Evolutionary conservation across 495 filamentous ascomycete genomes (phyloP), one percentile per base, ranked within the genome.

Genomic region (Podospora comata): DNA sequence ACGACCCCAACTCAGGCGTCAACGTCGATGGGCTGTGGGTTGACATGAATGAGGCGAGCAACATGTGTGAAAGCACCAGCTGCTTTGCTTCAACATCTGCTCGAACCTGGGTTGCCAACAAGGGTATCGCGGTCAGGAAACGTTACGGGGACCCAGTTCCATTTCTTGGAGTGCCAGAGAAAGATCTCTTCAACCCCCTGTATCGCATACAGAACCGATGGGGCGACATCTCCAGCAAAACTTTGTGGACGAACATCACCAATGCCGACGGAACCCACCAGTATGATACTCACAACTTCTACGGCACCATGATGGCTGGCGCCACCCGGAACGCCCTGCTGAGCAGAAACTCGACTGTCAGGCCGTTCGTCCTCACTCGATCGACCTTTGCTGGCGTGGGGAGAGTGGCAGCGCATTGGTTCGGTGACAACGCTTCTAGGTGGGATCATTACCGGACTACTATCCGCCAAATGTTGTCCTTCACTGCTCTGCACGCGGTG

Each of bases 21-120:
- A 86, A 94, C 73, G 90, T 95, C 65, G 93, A 96, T 71, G 93
- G 87, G 0, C 82, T 95, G 19, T 97, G 93, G 93, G 92, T 93
- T 60, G 91, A 93, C 74, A 92, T 93, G 90, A 91, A 92, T 70
- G 75, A 77, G 59, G 74, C 69, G 0, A 69, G 67, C 65, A 76
- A 76, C 65, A 69, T 77, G 63, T 76, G 75, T 53, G 70, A 77
- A 64, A 65, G 53, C 1, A 67, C 18, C n/a, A 72, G 72, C 39
- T 20, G 62, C 7, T 34, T 13, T 1, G 6, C 67, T 13, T 13
- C 65, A 0, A 6, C 32, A 15, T 9, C 61, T 23, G 7, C 15
- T 5, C 57, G 32, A 5, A 28, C 59, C 60, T 32, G 13, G 5
- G 56, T 48, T 28, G 3, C 11, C 32, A 5, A 11, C 60, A 54